Evolutionary conservation across 495 filamentous ascomycete species (phyloP).

Genomic region (Aspergillus egyptiacus): DNA sequence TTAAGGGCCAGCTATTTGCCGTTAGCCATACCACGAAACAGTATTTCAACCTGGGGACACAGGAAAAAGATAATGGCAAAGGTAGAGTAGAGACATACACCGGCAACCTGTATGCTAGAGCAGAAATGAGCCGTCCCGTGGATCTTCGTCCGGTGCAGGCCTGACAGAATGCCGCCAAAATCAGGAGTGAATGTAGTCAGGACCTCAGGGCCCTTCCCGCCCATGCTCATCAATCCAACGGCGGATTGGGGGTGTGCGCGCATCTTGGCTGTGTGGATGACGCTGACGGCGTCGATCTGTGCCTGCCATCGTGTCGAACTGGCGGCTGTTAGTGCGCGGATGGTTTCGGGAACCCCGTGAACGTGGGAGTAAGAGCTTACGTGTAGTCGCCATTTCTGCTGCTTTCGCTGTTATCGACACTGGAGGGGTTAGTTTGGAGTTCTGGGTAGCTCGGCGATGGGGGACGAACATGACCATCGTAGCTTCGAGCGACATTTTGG

Average conservation of each 20-base stretch:
- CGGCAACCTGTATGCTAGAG: conserved; percentile 90
- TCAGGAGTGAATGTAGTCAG: conserved; percentile 92
- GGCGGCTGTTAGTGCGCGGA: conserved; percentile 16
- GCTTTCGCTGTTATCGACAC: conserved; percentile 96
- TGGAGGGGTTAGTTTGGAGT: conserved; percentile 33
- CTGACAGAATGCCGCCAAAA: conserved; percentile 89
- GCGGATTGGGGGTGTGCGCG: conserved; percentile 92
- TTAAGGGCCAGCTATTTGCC: conserved; percentile 78
- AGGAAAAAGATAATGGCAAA: background rate
- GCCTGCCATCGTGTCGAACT: conserved; percentile 92
- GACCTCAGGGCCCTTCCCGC: conserved; percentile 92
- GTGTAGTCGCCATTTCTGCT: conserved; percentile 93
- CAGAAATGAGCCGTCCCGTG: conserved; percentile 77
- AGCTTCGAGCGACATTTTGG: conserved; percentile 66
- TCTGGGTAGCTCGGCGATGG: conserved; percentile 9
- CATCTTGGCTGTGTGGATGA: conserved; percentile 91
- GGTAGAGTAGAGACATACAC: conserved; percentile 49
- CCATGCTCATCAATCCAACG: conserved; percentile 98
- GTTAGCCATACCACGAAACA: background rate
- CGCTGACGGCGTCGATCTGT: conserved; percentile 87
- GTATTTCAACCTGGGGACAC: too few species aligned
- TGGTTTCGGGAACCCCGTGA: conserved; percentile 1
- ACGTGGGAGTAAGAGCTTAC: conserved; percentile 23
- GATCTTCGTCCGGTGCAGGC: conserved; percentile 91
- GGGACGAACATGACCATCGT: conserved; percentile 64